Percentiles rank a stretch among this genome's conserved stretches.
Conservation (phyloP, 768 basidiomycete genomes). For the Macrolepiota albuminosa region DNA sequence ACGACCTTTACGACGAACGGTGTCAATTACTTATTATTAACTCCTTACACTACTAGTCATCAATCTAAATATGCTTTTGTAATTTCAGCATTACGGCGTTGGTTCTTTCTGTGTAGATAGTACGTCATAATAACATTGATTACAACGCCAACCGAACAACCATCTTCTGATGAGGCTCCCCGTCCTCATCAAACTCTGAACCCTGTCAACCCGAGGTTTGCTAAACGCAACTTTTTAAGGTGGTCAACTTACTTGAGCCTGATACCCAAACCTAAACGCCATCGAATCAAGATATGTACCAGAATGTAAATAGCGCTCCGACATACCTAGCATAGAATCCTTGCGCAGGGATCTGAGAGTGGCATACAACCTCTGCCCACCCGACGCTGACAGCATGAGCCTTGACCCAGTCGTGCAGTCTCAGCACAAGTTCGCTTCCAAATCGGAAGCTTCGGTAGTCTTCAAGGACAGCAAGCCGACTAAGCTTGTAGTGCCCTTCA, state of each 20-base stretch:
- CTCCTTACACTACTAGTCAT: conserved; percentile 1
- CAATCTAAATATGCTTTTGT: conserved; percentile 27
- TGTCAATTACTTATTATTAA: conserved; percentile 5
- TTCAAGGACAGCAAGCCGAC: conserved; percentile 63
- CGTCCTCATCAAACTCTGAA: conserved; percentile 74
- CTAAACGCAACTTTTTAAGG: conserved; percentile 3
- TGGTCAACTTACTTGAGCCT: conserved; percentile 47
- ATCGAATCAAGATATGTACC: neutral
- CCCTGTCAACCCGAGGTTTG: conserved; percentile 40
- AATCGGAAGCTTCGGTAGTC: conserved; percentile 60
- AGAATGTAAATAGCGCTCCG: neutral
- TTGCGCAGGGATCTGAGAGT: conserved; percentile 71
- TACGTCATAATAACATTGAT: conserved; percentile 1
- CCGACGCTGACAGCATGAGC: conserved; percentile 22
- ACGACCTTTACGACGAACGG: conserved; percentile 22
- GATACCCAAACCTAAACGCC: conserved; percentile 59
- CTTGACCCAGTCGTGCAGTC: conserved; percentile 56
- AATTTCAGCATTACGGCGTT: conserved; percentile 17
- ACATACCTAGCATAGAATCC: conserved; percentile 76
- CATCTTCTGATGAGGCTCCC: conserved; percentile 86
- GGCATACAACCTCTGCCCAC: conserved; percentile 42
- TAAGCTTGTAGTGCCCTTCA: conserved; percentile 63
- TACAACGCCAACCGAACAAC: conserved; percentile 45
- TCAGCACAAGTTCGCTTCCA: conserved; percentile 61
- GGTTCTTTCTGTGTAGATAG: neutral